Evolutionary conservation across 179 eudicot species (phyloP).

Genomic region (Silene coronaria): DNA sequence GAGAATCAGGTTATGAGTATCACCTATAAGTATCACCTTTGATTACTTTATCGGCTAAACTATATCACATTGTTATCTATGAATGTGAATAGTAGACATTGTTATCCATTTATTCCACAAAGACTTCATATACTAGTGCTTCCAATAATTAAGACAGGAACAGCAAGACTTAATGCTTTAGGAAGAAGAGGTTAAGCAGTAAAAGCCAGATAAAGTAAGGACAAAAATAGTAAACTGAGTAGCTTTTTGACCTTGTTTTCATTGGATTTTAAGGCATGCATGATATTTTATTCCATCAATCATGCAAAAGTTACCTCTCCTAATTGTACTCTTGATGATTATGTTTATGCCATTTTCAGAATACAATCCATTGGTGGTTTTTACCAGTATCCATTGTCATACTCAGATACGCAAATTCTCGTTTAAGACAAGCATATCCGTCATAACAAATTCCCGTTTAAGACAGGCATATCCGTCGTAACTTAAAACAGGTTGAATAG

Average conservation of each 20-base stretch:
- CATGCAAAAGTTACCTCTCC: slow-evolving; percentile 21
- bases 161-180: slow-evolving; percentile 5
- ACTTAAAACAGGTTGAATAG: no score
- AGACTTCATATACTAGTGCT: not conserved
- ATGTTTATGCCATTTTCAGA: slow-evolving; percentile 1
- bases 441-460: no score
- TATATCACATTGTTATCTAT: no score
- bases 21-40: no score
- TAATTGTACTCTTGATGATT: not conserved
- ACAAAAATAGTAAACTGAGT: slow-evolving; percentile 19
- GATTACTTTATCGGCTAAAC: no score
- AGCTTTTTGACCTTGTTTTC: slow-evolving; percentile 19
- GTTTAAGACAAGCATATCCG: no score
- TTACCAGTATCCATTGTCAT: not conserved
- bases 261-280: not conserved
- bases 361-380: slow-evolving; percentile 3
- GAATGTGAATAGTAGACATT: not conserved
- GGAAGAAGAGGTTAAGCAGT: slow-evolving; percentile 8
- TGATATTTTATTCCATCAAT: slow-evolving; percentile 21
- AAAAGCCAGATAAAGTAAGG: slow-evolving; percentile 12
- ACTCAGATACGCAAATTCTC: no score
- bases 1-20: no score
- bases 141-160: slow-evolving; percentile 11
- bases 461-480: no score
- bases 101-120: not conserved